A percentile compares a stretch with the other conserved stretches of the same genome.
Evolutionary conservation across 2,329 filamentous ascomycete genomes (phyloP).

Genomic region (Emmonsiellopsis sp.): DNA sequence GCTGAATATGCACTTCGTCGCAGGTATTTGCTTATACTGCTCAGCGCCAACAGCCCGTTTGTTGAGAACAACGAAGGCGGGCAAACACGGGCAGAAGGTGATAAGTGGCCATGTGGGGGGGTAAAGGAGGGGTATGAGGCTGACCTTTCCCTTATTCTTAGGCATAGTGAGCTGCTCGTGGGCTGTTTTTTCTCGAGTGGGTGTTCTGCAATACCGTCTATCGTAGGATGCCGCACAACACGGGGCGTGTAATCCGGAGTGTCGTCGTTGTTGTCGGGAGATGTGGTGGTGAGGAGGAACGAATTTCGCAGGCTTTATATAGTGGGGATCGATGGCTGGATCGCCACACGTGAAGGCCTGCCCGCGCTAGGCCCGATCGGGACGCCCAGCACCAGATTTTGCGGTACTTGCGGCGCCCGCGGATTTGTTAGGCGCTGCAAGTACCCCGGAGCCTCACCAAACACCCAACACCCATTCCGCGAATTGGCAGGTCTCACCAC

Average conservation of each 20-base stretch:
- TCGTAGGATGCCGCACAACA: not conserved
- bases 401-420: not conserved
- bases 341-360: slow-evolving; percentile 10
- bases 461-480: not conserved
- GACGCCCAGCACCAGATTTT: not conserved
- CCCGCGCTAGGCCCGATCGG: slow-evolving; percentile 14
- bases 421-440: not conserved
- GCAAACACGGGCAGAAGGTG: not conserved
- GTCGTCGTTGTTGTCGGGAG: not conserved
- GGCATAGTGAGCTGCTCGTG: slow-evolving; percentile 56
- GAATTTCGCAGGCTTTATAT: slow-evolving; percentile 16
- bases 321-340: slow-evolving; percentile 8
- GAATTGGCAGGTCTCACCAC: not conserved
- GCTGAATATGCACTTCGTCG: not conserved
- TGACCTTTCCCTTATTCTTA: slow-evolving; percentile 99
- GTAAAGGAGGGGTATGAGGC: slow-evolving; percentile 23
- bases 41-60: not conserved
- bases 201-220: slow-evolving; percentile 13
- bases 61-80: no score
- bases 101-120: slow-evolving; percentile 13
- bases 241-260: not conserved
- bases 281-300: not conserved
- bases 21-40: not conserved
- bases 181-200: not conserved
- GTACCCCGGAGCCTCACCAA: not conserved